These are phyloP conservation scores for Apophysomyces elegans DNA, from an alignment of 371 early-diverging fungal genomes.

Conservation along the genomic window DNA sequence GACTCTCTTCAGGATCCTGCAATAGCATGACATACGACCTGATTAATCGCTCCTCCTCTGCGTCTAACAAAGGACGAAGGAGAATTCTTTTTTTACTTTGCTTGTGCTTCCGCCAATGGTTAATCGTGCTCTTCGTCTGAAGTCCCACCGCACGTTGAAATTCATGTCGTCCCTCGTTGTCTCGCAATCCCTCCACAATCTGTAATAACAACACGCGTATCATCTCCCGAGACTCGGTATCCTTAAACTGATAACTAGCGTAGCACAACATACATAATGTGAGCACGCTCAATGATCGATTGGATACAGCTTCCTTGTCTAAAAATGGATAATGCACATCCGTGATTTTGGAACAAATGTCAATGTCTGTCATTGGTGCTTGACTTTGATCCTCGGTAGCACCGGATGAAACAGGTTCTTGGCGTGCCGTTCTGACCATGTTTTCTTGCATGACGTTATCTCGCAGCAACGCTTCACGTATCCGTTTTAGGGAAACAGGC, in stretches of 20 bases:
- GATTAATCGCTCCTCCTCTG: conserved; percentile 4
- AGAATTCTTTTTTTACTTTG: conserved; percentile 11
- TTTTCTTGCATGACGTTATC: neutral
- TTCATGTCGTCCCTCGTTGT: conserved; percentile 5
- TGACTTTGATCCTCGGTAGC: conserved; percentile 9
- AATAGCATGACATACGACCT: neutral
- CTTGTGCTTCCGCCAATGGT: conserved; percentile 19
- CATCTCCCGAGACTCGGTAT: conserved; percentile 13
- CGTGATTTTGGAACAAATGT: neutral
- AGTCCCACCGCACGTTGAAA: conserved; percentile 9
- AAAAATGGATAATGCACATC: conserved; percentile 24
- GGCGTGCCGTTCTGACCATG: neutral
- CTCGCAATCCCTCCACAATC: conserved; percentile 23
- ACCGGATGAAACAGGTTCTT: conserved; percentile 5
- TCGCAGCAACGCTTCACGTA: neutral
- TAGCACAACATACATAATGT: conserved; percentile 21
- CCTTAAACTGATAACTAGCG: neutral
- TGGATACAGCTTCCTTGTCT: conserved; percentile 3
- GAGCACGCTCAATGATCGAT: conserved; percentile 18
- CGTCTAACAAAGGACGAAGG: conserved; percentile 15
- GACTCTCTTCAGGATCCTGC: conserved; percentile 10
- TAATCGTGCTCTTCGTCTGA: conserved; percentile 14
- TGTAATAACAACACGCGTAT: conserved; percentile 24
- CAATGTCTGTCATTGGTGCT: conserved; percentile 4
- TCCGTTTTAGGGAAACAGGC: conserved; percentile 8